Conservation (phyloP, 352 stramenopile species). For the Phytophthora colocasiae region DNA sequence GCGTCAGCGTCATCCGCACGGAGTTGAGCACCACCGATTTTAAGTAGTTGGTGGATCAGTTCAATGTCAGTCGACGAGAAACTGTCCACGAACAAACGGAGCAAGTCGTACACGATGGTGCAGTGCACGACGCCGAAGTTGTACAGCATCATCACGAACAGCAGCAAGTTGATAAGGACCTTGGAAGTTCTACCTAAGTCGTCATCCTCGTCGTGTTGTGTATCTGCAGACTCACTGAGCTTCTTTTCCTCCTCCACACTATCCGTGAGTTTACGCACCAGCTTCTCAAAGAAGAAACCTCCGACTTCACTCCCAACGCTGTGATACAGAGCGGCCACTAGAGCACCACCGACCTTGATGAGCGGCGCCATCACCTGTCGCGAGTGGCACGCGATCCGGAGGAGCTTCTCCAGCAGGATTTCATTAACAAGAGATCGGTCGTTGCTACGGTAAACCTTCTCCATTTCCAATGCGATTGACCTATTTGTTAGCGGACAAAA, state of each 20-base stretch:
- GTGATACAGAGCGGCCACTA: slow-evolving; percentile 81
- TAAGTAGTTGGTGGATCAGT: slow-evolving; percentile 88
- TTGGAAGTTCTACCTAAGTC: slow-evolving; percentile 54
- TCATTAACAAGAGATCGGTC: slow-evolving; percentile 77
- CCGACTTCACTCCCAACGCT: slow-evolving; percentile 79
- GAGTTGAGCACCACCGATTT: slow-evolving; percentile 83
- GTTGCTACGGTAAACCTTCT: slow-evolving; percentile 80
- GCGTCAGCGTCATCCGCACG: slow-evolving; percentile 83
- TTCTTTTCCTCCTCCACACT: slow-evolving; percentile 50
- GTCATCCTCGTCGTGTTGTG: slow-evolving; percentile 32
- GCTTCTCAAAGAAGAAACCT: slow-evolving; percentile 85
- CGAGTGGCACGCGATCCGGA: slow-evolving; percentile 69
- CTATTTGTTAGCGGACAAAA: slow-evolving; percentile 29
- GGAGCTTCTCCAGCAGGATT: slow-evolving; percentile 73
- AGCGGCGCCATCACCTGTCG: slow-evolving; percentile 79
- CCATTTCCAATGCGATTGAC: slow-evolving; percentile 79
- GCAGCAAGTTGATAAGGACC: slow-evolving; percentile 80
- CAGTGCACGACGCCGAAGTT: slow-evolving; percentile 91
- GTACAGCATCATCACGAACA: slow-evolving; percentile 92
- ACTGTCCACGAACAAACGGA: slow-evolving; percentile 79
- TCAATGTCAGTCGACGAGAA: slow-evolving; percentile 86
- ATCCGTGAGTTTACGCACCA: slow-evolving; percentile 65
- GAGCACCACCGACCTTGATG: slow-evolving; percentile 77
- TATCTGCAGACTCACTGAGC: slow-evolving; percentile 19
- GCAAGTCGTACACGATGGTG: slow-evolving; percentile 92